Percentiles rank a stretch among this genome's conserved stretches.
phyloP scores from a whole-genome alignment of 495 filamentous ascomycete genomes.

The Neurospora tetrasperma region DNA sequence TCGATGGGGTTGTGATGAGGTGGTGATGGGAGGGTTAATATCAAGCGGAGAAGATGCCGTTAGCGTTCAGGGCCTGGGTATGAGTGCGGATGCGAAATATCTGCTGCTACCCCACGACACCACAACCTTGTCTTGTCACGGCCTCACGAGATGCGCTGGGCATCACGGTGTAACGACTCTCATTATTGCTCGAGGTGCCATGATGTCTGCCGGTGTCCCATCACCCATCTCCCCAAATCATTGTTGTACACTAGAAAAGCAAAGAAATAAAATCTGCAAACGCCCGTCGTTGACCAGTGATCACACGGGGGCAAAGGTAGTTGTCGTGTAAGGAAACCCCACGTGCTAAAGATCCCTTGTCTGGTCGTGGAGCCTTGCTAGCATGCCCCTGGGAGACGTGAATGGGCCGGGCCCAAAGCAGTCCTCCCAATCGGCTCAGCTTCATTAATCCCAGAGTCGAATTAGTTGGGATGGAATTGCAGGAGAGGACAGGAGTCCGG shows the following conservation, averaged over 20 bases:
- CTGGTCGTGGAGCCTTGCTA: not conserved
- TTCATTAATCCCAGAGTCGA: constrained; percentile 11
- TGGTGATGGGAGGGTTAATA: not conserved
- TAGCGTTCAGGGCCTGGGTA: not conserved
- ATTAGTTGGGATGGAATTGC: not conserved
- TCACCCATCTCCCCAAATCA: not conserved
- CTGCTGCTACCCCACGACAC: not conserved
- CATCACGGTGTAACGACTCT: not conserved
- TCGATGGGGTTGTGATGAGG: not conserved
- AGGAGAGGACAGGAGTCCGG: constrained; percentile 13
- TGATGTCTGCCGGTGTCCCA: not conserved
- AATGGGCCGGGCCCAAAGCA: not conserved
- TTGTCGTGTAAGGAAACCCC: not conserved
- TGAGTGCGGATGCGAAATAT: not conserved
- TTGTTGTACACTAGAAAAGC: not conserved
- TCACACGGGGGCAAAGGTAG: not conserved
- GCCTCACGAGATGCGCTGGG: not conserved
- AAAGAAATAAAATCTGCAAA: not conserved
- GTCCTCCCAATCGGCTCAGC: constrained; percentile 8
- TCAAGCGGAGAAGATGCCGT: not conserved
- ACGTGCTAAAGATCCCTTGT: not conserved
- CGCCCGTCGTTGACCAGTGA: not conserved
- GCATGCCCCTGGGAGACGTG: not conserved
- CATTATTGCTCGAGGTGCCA: not conserved
- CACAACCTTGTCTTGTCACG: not conserved